Evolutionary conservation across 306 rosid genomes (phyloP).

Genomic region (Cicer yamashitae): DNA sequence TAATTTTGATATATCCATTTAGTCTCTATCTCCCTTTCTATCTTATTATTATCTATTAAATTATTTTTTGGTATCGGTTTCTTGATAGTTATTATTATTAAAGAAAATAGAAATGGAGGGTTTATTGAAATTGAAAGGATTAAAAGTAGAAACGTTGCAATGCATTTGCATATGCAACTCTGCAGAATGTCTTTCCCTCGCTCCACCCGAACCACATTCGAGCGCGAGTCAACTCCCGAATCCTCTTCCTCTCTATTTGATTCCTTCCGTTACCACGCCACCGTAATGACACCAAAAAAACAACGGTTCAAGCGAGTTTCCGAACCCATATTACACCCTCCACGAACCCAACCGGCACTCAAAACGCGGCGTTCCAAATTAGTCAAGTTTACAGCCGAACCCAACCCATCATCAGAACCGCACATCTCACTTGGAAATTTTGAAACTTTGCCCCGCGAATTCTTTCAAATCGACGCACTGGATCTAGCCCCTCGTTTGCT

Average conservation of each 20-base stretch:
- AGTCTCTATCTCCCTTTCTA: too few relatives aligned
- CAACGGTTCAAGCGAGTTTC: conserved; percentile 64
- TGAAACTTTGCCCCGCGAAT: conserved; percentile 56
- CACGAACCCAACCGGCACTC: conserved; percentile 29
- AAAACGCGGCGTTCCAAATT: conserved; percentile 46
- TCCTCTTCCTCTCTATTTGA: conserved; percentile 13
- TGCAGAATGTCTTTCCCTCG: too few relatives aligned
- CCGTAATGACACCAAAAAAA: conserved; percentile 52
- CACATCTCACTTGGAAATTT: conserved; percentile 31
- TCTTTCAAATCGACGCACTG: conserved; percentile 77
- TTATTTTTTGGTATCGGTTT: too few relatives aligned
- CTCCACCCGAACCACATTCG: conserved; percentile 20
- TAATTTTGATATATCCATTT: too few relatives aligned
- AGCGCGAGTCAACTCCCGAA: conserved; percentile 22
- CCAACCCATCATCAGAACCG: conserved; percentile 40
- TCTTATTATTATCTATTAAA: too few relatives aligned
- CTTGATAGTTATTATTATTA: too few relatives aligned
- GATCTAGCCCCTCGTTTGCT: conserved; percentile 91
- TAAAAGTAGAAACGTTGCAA: too few relatives aligned
- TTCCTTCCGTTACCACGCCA: conserved; percentile 47
- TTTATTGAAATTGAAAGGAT: too few relatives aligned
- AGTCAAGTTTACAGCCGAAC: conserved; percentile 35
- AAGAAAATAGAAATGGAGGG: too few relatives aligned
- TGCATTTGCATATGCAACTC: too few relatives aligned
- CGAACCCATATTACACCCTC: conserved; percentile 45